Base-by-base conservation (phyloP, 352 stramenopile genomes). In the Globisporangium acanthophoron region DNA sequence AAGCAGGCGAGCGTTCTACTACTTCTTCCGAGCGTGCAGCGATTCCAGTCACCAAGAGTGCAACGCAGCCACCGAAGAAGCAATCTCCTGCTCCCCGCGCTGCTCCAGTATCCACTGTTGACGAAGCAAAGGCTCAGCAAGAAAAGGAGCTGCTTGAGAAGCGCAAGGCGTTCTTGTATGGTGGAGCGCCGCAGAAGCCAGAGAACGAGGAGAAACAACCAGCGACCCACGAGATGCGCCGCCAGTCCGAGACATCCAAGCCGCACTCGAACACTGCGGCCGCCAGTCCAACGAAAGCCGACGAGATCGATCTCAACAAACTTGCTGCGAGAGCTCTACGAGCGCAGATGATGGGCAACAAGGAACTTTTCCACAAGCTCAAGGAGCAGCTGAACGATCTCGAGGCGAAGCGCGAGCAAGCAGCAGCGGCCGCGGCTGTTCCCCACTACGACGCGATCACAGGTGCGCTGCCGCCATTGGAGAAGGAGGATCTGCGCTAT, bases 311-410 rank as follows among this genome's bases (percentile, higher is more conserved):
- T 33, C 59, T 95, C 3, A 95, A 95, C 65, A 92, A 91, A 54
- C 59, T 95, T 2, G 85, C 85, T 29, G 85, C 85, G 8, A 81
- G 73, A 59, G 85, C 85, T 0, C 67, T 95, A 39, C 70, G 81
- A 20, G 85, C 85, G 16, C 85, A 95, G 33, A 95, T 93, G 78
- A 81, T 87, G 71, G 85, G 85, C 44, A 92, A 95, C 43, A 81
- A 70, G 13, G 68, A 72, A 43, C 44, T 89, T 9, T 95, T 95
- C 63, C 68, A 76, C 35, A 80, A 74, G 37, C 67, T 92, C 50
- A 93, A 82, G 31, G 73, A 92, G 20, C 67, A 92, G 48, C 63
- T 95, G 27, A 93, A 93, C 54, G 79, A 92, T 5, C 59, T 89
- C n/a, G 85, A 95, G 57, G 80, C 78, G 13, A 73, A 74, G 33